Evolutionary conservation across 208 protist genomes (phyloP).

Genomic region (Balamuthia mandrillaris): DNA sequence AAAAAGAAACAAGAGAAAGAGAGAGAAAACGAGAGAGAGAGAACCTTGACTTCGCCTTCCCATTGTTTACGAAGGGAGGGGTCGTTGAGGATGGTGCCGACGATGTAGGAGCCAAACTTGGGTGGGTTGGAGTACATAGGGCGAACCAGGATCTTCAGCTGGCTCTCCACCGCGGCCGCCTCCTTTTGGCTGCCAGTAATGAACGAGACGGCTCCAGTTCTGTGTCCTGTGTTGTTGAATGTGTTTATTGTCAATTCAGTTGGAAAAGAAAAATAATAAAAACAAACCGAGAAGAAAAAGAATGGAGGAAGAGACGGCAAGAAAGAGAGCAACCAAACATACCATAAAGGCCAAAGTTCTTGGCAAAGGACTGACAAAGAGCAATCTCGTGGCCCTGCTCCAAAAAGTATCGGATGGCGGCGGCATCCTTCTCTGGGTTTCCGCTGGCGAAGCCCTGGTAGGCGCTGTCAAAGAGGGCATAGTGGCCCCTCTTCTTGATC

Average conservation of each 20-base stretch:
- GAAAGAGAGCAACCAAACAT: not conserved
- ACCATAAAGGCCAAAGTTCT: constrained; percentile 97
- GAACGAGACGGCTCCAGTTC: not conserved
- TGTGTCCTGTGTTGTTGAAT: not conserved
- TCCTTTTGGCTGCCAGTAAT: constrained; percentile 2
- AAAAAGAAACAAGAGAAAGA: too few species aligned
- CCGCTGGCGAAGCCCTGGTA: constrained; percentile 89
- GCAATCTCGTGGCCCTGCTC: constrained; percentile 43
- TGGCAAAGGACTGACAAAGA: constrained; percentile 91
- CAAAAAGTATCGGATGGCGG: constrained; percentile 2
- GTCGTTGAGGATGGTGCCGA: constrained; percentile 81
- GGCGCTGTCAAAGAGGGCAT: constrained; percentile 92
- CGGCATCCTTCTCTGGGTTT: constrained; percentile 84
- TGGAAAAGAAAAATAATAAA: not conserved
- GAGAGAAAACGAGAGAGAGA: too few species aligned
- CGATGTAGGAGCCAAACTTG: constrained; percentile 91
- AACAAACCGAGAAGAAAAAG: not conserved
- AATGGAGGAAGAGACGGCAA: not conserved
- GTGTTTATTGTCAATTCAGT: not conserved
- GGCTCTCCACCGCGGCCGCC: constrained; percentile 41
- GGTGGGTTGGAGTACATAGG: constrained; percentile 93
- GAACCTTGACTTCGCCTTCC: not conserved
- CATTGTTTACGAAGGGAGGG: not conserved
- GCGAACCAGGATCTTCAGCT: constrained; percentile 87
- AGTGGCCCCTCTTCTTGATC: constrained; percentile 70